These are phyloP conservation scores for Pelargonium citronellum DNA, from an alignment of 441 rosid species.

Conservation along the genomic window DNA sequence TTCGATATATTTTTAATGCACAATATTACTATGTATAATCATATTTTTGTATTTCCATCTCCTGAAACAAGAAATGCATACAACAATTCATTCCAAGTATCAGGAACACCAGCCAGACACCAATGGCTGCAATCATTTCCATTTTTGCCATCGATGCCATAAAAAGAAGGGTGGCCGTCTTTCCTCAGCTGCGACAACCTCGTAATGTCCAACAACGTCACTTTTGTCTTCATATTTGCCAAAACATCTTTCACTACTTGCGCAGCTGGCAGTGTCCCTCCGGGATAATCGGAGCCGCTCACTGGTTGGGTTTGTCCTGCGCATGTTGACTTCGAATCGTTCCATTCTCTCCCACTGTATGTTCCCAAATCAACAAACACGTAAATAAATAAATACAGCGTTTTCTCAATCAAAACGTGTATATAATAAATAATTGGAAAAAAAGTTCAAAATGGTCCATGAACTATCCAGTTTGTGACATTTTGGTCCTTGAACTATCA, in stretches of 20 bases:
- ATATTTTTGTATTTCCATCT: too few relatives aligned
- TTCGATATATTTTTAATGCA: too few relatives aligned
- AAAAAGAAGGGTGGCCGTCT: conserved; percentile 47
- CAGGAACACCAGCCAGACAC: conserved; percentile 62
- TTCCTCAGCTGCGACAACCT: conserved; percentile 38
- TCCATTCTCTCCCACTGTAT: conserved; percentile 38
- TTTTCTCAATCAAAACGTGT: too few relatives aligned
- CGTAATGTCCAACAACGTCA: conserved; percentile 40
- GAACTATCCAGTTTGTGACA: too few relatives aligned
- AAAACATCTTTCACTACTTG: conserved; percentile 25
- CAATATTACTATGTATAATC: too few relatives aligned
- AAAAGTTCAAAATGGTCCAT: too few relatives aligned
- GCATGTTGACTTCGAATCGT: conserved; percentile 25
- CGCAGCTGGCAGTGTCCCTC: conserved; percentile 20
- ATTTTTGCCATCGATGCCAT: conserved; percentile 30
- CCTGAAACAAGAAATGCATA: conserved; percentile 31
- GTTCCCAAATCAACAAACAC: background rate
- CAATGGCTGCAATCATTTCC: conserved; percentile 57
- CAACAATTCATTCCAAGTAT: conserved; percentile 47
- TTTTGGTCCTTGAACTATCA: too few relatives aligned
- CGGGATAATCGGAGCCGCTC: conserved; percentile 20
- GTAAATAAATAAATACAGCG: too few relatives aligned
- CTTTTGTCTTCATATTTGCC: conserved; percentile 25
- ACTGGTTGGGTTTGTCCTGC: conserved; percentile 33
- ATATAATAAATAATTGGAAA: too few relatives aligned